Evolutionary conservation across 164 flowering plant species (phyloP).

Genomic region (Buxus sempervirens): DNA sequence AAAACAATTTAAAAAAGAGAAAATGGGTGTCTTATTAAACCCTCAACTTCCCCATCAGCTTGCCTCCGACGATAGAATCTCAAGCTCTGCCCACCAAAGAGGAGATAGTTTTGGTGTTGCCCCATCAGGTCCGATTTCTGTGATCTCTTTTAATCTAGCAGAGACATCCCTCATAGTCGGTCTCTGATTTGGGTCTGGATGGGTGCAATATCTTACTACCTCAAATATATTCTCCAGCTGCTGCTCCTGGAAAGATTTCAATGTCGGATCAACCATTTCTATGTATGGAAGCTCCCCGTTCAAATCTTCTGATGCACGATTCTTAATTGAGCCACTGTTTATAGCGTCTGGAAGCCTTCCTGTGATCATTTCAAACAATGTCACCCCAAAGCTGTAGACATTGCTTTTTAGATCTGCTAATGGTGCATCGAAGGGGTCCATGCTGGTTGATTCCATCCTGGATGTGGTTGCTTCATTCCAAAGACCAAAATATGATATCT

Average conservation of each 20-base stretch:
- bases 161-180: slow-evolving; percentile 56
- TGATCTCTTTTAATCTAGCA: slow-evolving; percentile 50
- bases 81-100: slow-evolving; percentile 90
- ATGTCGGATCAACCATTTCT: slow-evolving; percentile 60
- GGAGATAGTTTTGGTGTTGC: slow-evolving; percentile 64
- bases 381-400: slow-evolving; percentile 56
- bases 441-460: slow-evolving; percentile 30
- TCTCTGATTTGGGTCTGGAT: slow-evolving; percentile 49
- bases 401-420: slow-evolving; percentile 37
- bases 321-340: slow-evolving; percentile 23
- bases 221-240: slow-evolving; percentile 35
- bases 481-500: slow-evolving; percentile 57
- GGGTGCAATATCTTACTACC: slow-evolving; percentile 43
- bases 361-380: slow-evolving; percentile 58
- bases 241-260: slow-evolving; percentile 38
- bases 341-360: slow-evolving; percentile 45
- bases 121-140: slow-evolving; percentile 56
- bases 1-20: too few species aligned
- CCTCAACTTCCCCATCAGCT: slow-evolving; percentile 21
- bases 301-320: slow-evolving; percentile 40
- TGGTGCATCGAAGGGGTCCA: slow-evolving; percentile 24
- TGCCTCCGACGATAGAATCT: slow-evolving; percentile 50
- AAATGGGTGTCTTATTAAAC: slow-evolving; percentile 21
- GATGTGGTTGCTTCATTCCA: slow-evolving; percentile 35
- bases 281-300: slow-evolving; percentile 20